Evolutionary conservation across 805 yeast genomes (phyloP).

Genomic region (Candida michaelii): DNA sequence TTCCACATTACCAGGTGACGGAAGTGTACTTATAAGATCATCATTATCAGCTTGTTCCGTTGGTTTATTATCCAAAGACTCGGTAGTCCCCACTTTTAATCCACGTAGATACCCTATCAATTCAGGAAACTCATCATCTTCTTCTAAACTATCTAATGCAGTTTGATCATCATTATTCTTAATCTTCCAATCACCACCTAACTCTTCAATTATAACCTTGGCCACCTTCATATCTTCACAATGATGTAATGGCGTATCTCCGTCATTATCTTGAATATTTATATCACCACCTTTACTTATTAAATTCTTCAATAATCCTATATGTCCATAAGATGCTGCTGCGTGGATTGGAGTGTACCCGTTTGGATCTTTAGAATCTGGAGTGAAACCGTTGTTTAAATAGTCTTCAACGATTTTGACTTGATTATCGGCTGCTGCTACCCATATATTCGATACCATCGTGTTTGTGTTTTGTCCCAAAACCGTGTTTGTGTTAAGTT

Average conservation of each 20-base stretch:
- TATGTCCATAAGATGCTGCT: slow-evolving; percentile 90
- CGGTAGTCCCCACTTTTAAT: slow-evolving; percentile 19
- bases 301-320: slow-evolving; percentile 60
- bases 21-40: slow-evolving; percentile 20
- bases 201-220: slow-evolving; percentile 60
- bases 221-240: slow-evolving; percentile 74
- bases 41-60: slow-evolving; percentile 5
- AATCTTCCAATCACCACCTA: slow-evolving; percentile 62
- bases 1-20: slow-evolving; percentile 37
- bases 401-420: slow-evolving; percentile 54
- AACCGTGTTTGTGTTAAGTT: not conserved
- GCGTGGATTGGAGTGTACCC: slow-evolving; percentile 98
- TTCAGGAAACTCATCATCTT: slow-evolving; percentile 84
- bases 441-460: slow-evolving; percentile 76
- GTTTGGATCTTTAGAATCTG: slow-evolving; percentile 82
- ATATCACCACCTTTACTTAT: slow-evolving; percentile 69
- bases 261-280: slow-evolving; percentile 81
- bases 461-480: not conserved
- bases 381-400: slow-evolving; percentile 53
- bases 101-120: slow-evolving; percentile 60
- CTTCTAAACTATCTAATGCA: slow-evolving; percentile 70
- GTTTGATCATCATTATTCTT: slow-evolving; percentile 76
- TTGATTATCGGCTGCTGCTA: slow-evolving; percentile 89
- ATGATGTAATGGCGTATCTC: slow-evolving; percentile 94
- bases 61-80: not conserved